Conservation (phyloP, 202 grass and related monocot genomes). For the Eragrostis tef region DNA sequence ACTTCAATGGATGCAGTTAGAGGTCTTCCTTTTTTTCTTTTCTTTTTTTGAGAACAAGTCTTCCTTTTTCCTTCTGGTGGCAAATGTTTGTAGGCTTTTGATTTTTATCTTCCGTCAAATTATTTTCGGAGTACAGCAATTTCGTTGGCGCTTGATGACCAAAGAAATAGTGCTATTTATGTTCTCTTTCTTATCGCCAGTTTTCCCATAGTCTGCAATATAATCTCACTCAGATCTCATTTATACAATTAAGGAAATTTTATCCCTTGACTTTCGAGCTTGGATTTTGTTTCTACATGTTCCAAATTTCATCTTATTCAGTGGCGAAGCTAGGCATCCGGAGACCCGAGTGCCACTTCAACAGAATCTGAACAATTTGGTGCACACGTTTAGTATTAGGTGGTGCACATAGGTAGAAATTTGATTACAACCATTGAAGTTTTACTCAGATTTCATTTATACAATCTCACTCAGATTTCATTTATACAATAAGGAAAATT, state of each 20-base stretch:
- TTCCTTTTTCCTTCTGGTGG: not conserved
- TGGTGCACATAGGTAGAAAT: too few species aligned
- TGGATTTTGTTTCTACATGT: not conserved
- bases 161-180: not conserved
- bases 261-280: not conserved
- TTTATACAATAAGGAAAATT: not conserved
- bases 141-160: not conserved
- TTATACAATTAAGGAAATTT: not conserved
- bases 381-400: too few species aligned
- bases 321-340: too few species aligned
- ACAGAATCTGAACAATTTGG: too few species aligned
- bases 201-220: not conserved
- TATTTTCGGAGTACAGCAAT: not conserved
- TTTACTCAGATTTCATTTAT: too few species aligned
- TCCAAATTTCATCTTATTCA: not conserved
- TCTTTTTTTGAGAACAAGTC: too few species aligned
- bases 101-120: too few species aligned
- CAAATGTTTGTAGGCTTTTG: not conserved
- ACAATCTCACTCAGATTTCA: not conserved
- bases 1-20: not conserved
- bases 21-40: not conserved
- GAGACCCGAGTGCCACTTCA: too few species aligned
- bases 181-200: not conserved
- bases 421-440: too few species aligned
- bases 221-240: not conserved